Base-by-base conservation (phyloP, 1,139 yeast species). In the Pichia sp. region DNA sequence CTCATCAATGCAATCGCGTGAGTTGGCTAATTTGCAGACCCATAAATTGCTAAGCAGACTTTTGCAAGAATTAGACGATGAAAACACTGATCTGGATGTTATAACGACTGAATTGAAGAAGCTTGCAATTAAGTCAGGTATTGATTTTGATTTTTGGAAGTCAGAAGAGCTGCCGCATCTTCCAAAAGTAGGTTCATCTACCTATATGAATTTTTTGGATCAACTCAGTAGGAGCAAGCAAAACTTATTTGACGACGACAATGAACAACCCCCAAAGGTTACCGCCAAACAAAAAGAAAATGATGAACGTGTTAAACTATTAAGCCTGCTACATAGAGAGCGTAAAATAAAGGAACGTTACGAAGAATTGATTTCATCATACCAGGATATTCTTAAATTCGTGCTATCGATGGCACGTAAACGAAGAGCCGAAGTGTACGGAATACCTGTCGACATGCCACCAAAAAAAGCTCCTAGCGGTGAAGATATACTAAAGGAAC, bases 41-140 rank as follows among this genome's bases (percentile, higher is more conserved):
- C 47, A 45, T 22, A 39, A 37, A 9, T 30, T 55, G 11, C 32
- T 54, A 14, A 50, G 52, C 32, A 35, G 53, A 17, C 36, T 55
- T 12, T 34, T 54, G 12, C 47, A 51, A n/a, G 52, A 50, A 11
- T 32, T 55, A 14, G 51, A 48, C 22, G 59, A 53, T 28, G 53
- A 55, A 29, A 44, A 51, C 23, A 38, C 35, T 5, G 50, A 46
- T 17, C 41, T 45, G 9, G 56, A 49, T 6, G 19, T 20, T 2
- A 30, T 53, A 10, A 26, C 34, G 5, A 34, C 28, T 5, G 38
- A 41, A 9, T 29, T 55, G 8, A 30, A 39, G 15, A 42, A 45
- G 6, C 32, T 51, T 12, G 34, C 53, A 14, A 15, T 16, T 2
- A 44, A 41, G 9, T 29, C 39, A 13, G 34, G 35, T 6, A 26